phyloP scores from a whole-genome alignment of 2,329 filamentous ascomycete genomes.

The Drechslerella dactyloides region DNA sequence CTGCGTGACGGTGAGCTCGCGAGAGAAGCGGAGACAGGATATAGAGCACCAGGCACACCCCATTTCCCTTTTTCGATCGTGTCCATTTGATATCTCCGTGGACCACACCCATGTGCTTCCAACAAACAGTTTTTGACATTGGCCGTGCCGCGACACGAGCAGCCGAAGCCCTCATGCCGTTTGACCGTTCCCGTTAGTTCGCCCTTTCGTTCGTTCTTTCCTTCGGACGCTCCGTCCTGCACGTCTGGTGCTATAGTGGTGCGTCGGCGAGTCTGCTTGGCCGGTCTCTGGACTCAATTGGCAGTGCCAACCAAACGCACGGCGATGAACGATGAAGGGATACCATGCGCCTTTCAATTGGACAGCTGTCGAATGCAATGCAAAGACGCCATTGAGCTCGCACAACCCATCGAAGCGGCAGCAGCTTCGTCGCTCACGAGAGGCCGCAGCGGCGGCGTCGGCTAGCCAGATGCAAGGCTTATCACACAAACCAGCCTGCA shows the following conservation, averaged over 20 bases:
- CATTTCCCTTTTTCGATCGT: constrained; percentile 18
- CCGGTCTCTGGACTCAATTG: constrained; percentile 15
- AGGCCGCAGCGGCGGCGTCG: not conserved
- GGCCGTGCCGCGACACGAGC: not conserved
- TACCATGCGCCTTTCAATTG: constrained; percentile 4
- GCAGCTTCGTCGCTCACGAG: not conserved
- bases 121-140: not conserved
- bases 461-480: constrained; percentile 1
- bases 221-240: too few relatives aligned
- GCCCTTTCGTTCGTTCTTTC: not conserved
- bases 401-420: not conserved
- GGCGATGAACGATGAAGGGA: not conserved
- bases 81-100: constrained; percentile 14
- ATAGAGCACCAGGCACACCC: constrained; percentile 33
- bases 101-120: constrained; percentile 3
- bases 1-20: constrained; percentile 30
- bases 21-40: constrained; percentile 25
- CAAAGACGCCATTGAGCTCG: constrained; percentile 2
- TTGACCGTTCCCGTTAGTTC: not conserved
- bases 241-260: not conserved
- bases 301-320: not conserved
- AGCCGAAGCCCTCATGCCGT: not conserved
- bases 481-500: constrained; percentile 5
- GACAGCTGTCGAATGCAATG: constrained; percentile 2
- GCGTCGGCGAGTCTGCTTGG: constrained; percentile 19